Conservation (phyloP, 2,329 filamentous ascomycete species). For the Aspergillus floridensis region DNA sequence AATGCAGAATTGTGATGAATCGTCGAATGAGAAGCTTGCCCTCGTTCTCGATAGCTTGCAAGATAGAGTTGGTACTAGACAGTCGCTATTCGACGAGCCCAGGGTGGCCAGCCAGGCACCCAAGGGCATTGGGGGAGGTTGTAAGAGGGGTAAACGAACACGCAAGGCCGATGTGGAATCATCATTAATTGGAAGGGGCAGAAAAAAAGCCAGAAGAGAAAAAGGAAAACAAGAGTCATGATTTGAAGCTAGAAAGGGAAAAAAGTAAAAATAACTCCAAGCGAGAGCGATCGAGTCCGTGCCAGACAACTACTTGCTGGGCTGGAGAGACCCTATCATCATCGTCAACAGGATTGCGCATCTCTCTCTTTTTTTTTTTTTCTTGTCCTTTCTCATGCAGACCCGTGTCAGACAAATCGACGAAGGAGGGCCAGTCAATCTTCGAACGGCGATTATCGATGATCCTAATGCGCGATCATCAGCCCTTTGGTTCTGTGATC, state of each 20-base stretch:
- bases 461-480: background rate
- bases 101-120: conserved; percentile 13
- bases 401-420: background rate
- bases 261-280: conserved; percentile 6
- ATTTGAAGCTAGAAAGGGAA: background rate
- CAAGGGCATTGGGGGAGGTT: conserved; percentile 7
- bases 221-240: background rate
- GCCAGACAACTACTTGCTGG: conserved; percentile 16
- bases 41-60: conserved; percentile 24
- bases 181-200: conserved; percentile 11
- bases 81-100: conserved; percentile 14
- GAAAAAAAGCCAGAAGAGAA: background rate
- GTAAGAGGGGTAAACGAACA: conserved; percentile 3
- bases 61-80: conserved; percentile 24
- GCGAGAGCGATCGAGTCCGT: conserved; percentile 16
- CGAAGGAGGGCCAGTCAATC: background rate
- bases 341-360: conserved; percentile 7
- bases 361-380: conserved; percentile 7
- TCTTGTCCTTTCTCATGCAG: background rate
- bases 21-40: conserved; percentile 14
- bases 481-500: background rate
- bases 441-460: background rate
- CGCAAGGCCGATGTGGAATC: conserved; percentile 19
- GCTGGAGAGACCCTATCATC: conserved; percentile 5
- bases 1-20: conserved; percentile 12